phyloP scores from a whole-genome alignment of 495 filamentous ascomycete genomes.

The Collariella sp. region DNA sequence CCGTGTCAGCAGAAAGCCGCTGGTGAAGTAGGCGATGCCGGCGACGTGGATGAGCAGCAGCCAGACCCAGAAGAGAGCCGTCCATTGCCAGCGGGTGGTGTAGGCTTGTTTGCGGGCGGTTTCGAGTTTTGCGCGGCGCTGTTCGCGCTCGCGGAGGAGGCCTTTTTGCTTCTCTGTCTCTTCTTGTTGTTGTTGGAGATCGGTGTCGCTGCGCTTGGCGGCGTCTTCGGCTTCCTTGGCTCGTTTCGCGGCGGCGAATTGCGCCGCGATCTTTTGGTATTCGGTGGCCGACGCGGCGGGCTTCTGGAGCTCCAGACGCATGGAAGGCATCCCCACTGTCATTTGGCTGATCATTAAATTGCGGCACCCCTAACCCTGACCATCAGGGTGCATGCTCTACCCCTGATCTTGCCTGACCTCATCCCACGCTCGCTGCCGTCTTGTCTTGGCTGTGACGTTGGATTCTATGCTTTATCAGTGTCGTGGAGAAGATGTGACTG shows the following conservation, averaged over 20 bases:
- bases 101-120: conserved; percentile 32
- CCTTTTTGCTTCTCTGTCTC: conserved; percentile 4
- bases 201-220: background rate
- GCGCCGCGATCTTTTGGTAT: conserved; percentile 35
- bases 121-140: conserved; percentile 33
- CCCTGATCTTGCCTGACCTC: background rate
- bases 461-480: too few species aligned
- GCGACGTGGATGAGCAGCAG: conserved; percentile 60
- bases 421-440: background rate
- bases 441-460: background rate
- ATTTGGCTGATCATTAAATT: background rate
- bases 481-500: too few species aligned
- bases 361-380: conserved; percentile 6
- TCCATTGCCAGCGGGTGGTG: conserved; percentile 42
- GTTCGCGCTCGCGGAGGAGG: conserved; percentile 19
- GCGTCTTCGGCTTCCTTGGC: conserved; percentile 33
- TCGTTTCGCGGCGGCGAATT: conserved; percentile 42
- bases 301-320: conserved; percentile 2
- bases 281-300: conserved; percentile 22
- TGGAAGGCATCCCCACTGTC: conserved; percentile 6
- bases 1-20: conserved; percentile 91
- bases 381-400: background rate
- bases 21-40: conserved; percentile 87
- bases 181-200: background rate
- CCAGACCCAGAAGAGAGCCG: conserved; percentile 45